Conservation (phyloP, 352 stramenopile genomes). For the Phytophthora aleatoria region DNA sequence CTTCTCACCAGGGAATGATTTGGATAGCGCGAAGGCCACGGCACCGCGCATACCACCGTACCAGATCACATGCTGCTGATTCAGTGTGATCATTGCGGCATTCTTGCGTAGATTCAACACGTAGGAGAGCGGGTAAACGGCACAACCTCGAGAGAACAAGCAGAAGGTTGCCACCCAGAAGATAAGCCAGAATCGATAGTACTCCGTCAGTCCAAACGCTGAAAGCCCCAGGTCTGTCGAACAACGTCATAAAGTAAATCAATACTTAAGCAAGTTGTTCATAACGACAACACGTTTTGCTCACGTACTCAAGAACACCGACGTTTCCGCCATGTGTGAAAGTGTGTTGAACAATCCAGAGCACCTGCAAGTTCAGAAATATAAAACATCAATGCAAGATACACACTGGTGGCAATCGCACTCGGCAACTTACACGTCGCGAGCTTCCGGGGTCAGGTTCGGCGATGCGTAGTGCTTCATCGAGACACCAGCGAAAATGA, state of each 20-base stretch:
- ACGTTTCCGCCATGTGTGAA: constrained; percentile 91
- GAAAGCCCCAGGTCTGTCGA: constrained; percentile 88
- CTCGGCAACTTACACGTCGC: constrained; percentile 66
- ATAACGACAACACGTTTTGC: no score
- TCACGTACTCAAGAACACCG: constrained; percentile 91
- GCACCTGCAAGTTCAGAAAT: constrained; percentile 42
- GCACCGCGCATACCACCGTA: constrained; percentile 94
- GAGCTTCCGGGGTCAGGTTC: constrained; percentile 84
- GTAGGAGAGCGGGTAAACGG: constrained; percentile 89
- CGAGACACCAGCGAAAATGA: constrained; percentile 93
- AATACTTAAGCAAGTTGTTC: not conserved
- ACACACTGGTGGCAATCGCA: not conserved
- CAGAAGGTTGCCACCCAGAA: constrained; percentile 88
- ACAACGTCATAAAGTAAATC: not conserved
- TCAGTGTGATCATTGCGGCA: constrained; percentile 69
- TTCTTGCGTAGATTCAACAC: constrained; percentile 71
- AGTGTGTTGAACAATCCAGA: constrained; percentile 90
- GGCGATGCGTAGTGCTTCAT: constrained; percentile 91
- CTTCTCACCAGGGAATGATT: constrained; percentile 89
- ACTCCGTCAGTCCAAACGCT: constrained; percentile 83
- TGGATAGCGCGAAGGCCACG: constrained; percentile 92
- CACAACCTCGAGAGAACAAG: constrained; percentile 77
- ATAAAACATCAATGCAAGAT: not conserved
- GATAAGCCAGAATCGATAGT: constrained; percentile 86
- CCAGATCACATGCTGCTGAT: constrained; percentile 95